Evolutionary conservation across 1,284 basidiomycete genomes (phyloP), one percentile per base, ranked within the genome.

Genomic region (Cryptococcus wingfieldii): DNA sequence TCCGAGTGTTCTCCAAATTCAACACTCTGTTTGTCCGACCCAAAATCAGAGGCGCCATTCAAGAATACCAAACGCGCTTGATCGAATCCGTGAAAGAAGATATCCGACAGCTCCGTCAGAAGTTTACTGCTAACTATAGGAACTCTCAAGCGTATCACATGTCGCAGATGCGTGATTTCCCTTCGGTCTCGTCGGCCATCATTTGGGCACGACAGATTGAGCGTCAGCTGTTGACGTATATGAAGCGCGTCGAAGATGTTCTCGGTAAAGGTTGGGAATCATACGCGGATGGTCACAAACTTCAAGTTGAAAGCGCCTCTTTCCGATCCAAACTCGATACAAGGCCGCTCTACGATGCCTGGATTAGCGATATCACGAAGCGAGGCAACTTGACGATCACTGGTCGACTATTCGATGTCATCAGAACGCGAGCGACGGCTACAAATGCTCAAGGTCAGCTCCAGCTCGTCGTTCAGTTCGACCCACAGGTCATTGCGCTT

Each of bases 201-300:
- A 90, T 97, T 68, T 99, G 96, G 95, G 95, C 95, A 0, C 84
- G 89, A 9, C 95, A 98, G 79, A 98, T 99, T 64, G 95, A 98
- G 71, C 86, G 93, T 7, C 96, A 99, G 75, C 84, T 99, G 13
- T 82, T 89, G 63, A 87, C 90, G 3, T 98, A 98, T 79, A 98
- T 98, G 93, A 96, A 94, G 76, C 89, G 94, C n/a, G 95, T 98
- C 51, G 94, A 98, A 72, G 95, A 98, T 72, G 96, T 98, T 3
- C 86, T 99, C 12, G 96, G 95, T 9, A 93, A 92, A 75, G 94
- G 92, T 7, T 98, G 95, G 95, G 94, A 97, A 74, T 85, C 93
- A 60, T 98, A 98, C 66, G 92, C 95, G n/a, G 95, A 99, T 68
- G 96, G 96, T 6, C 92, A 97, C 76, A 93, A 94, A 70, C 86